phyloP scores from a whole-genome alignment of 2,329 filamentous ascomycete genomes.

The Penicillium sp. region DNA sequence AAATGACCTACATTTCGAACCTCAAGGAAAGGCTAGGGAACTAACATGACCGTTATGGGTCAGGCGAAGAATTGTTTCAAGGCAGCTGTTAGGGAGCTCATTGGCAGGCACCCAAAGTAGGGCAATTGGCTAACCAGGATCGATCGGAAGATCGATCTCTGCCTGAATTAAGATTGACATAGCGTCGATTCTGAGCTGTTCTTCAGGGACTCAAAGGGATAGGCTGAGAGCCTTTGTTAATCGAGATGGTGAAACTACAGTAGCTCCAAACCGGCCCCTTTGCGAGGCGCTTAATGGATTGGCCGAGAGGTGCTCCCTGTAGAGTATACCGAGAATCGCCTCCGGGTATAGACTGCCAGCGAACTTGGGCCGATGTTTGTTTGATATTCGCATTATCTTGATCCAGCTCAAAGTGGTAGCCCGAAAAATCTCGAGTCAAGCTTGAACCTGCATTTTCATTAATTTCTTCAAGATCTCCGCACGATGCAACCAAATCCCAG shows the following conservation, averaged over 20 bases:
- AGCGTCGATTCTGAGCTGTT: conserved; percentile 6
- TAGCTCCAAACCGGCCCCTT: background rate
- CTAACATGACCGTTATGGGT: background rate
- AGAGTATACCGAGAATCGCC: background rate
- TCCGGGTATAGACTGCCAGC: background rate
- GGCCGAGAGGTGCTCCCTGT: background rate
- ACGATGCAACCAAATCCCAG: background rate
- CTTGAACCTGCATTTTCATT: background rate
- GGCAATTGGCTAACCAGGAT: background rate
- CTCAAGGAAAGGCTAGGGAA: background rate
- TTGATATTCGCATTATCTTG: background rate
- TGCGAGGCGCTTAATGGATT: background rate
- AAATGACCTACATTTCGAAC: background rate
- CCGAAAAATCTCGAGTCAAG: background rate
- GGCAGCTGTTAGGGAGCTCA: background rate
- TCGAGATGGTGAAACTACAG: conserved; percentile 21
- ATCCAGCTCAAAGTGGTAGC: background rate
- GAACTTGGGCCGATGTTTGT: background rate
- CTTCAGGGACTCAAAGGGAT: conserved; percentile 11
- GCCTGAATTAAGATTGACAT: conserved; percentile 6
- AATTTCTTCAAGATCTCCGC: background rate
- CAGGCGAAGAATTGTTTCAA: conserved; percentile 2
- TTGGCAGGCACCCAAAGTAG: conserved; percentile 2
- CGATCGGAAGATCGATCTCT: background rate
- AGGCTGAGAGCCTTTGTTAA: conserved; percentile 15